These are phyloP conservation scores for Malus hybrid DNA, from an alignment of 331 rosid species.

Conservation along the genomic window DNA sequence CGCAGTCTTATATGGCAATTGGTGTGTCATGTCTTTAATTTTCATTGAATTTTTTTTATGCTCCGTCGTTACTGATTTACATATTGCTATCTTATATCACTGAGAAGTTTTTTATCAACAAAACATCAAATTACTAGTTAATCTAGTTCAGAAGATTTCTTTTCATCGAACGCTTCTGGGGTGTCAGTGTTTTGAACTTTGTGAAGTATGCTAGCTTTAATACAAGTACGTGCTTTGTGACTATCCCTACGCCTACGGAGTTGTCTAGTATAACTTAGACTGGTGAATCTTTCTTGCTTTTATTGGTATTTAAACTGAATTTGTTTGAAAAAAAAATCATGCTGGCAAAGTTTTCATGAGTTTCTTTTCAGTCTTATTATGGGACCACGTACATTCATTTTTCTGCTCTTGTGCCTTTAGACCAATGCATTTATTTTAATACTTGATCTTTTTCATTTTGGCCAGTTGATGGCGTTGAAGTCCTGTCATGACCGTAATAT, in stretches of 20 bases:
- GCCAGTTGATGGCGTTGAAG: conserved; percentile 80
- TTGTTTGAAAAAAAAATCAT: not conserved
- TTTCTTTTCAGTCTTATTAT: not conserved
- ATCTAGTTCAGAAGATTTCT: not conserved
- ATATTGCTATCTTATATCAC: not conserved
- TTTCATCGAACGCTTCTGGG: not conserved
- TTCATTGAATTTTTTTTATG: not conserved
- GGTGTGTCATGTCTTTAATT: conserved; percentile 38
- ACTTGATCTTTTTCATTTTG: conserved; percentile 20
- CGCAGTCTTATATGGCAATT: conserved; percentile 79
- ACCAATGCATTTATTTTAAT: conserved; percentile 1
- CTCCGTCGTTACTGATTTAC: not conserved
- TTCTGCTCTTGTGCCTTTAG: not conserved
- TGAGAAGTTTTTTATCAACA: not conserved
- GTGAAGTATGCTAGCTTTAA: not conserved
- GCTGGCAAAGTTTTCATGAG: not conserved
- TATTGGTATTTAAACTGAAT: not conserved
- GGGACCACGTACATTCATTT: not conserved
- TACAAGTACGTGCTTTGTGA: not conserved
- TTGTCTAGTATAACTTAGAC: not conserved
- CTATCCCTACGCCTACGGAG: not conserved
- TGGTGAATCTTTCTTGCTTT: not conserved
- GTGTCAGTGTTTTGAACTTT: not conserved
- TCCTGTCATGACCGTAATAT: conserved; percentile 91
- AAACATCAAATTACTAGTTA: not conserved